phyloP scores from a whole-genome alignment of 257 asterid genomes.

The Primulina eburnea region DNA sequence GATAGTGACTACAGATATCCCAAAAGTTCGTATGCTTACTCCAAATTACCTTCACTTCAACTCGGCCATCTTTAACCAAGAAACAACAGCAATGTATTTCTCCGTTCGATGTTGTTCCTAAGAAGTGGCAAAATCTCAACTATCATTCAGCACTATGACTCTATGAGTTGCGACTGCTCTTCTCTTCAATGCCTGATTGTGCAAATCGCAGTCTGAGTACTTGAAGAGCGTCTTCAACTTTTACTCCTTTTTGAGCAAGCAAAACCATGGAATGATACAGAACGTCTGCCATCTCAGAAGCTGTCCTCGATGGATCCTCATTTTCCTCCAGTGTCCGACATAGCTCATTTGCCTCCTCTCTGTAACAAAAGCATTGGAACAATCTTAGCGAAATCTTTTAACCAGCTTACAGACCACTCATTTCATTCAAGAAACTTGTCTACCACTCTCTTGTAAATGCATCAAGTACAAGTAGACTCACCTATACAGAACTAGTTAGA shows the following conservation, averaged over 20 bases:
- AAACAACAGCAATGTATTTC: background rate
- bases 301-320: constrained; percentile 62
- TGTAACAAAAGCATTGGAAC: background rate
- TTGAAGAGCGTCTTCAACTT: constrained; percentile 69
- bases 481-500: too few species aligned
- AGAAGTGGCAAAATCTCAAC: background rate
- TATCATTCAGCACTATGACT: background rate
- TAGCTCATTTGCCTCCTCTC: background rate
- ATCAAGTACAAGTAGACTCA: background rate
- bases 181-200: constrained; percentile 80
- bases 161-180: constrained; percentile 54
- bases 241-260: constrained; percentile 59
- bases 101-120: background rate
- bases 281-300: constrained; percentile 82
- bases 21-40: too few species aligned
- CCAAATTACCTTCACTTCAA: background rate
- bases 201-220: constrained; percentile 70
- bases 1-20: too few species aligned
- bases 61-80: background rate
- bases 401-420: background rate
- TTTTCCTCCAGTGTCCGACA: constrained; percentile 60
- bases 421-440: constrained; percentile 25
- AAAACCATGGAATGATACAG: constrained; percentile 80
- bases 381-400: background rate
- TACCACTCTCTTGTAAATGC: constrained; percentile 1